A percentile compares a stretch with the other conserved stretches of the same genome.
Conservation (phyloP, 768 basidiomycete genomes). For the Vararia minispora region DNA sequence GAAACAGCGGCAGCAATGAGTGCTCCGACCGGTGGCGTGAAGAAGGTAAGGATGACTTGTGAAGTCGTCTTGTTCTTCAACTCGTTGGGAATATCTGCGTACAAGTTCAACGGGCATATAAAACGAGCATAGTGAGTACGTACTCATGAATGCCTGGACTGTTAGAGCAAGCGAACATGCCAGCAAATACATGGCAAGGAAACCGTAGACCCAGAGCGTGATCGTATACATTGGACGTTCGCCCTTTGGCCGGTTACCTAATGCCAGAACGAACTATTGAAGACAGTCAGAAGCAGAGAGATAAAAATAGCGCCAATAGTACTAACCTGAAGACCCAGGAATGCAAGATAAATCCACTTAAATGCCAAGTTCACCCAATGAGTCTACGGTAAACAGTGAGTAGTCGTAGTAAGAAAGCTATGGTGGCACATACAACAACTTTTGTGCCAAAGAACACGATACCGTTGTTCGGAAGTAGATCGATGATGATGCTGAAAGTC, state of each 20-base stretch:
- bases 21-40: conserved; percentile 68
- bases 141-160: conserved; percentile 57
- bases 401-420: background rate
- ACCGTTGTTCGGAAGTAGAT: conserved; percentile 51
- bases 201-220: conserved; percentile 77
- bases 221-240: conserved; percentile 62
- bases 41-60: conserved; percentile 47
- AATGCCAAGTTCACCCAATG: conserved; percentile 78
- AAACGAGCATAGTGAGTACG: background rate
- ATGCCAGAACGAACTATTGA: conserved; percentile 50
- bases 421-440: conserved; percentile 41
- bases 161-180: conserved; percentile 85
- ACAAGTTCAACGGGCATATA: conserved; percentile 2
- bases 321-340: conserved; percentile 65
- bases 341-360: conserved; percentile 81
- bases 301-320: background rate
- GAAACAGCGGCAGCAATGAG: conserved; percentile 81
- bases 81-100: conserved; percentile 45
- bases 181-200: conserved; percentile 75
- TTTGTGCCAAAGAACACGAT: conserved; percentile 62
- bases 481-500: conserved; percentile 93
- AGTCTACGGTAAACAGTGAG: conserved; percentile 36
- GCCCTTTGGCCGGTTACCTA: conserved; percentile 83
- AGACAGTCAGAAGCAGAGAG: background rate
- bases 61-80: conserved; percentile 36